Base-by-base conservation (phyloP, 2,329 filamentous ascomycete species). In the Fusarium irregulare region DNA sequence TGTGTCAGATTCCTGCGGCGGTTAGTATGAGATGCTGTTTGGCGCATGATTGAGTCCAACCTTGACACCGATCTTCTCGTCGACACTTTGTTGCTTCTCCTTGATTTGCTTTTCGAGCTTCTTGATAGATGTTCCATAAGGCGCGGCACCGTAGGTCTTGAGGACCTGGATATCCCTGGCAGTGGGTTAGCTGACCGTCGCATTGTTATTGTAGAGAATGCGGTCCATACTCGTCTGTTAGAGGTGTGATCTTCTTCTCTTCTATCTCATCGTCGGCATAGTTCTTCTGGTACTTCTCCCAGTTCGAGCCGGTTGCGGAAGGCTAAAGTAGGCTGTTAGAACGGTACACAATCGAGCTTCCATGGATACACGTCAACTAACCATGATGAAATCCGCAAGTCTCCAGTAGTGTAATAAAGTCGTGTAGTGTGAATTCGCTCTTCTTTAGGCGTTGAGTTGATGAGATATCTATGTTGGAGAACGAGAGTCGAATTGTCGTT, bases 71-170 rank as follows among this genome's bases (percentile, higher is more conserved):
- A 99, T 98, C 89, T 99, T 99, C 84, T 99, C 96, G 75, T 99
- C 97, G 67, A 99, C 95, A 68, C 94, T 97, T 77, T 93, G 92
- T 83, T 99, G 96, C 83, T 97, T 97, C 81, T 99, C 96, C 82
- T 98, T 99, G 87, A 99, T 98, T 84, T 98, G 93, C 83, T 98
- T 97, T 84, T 99, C 96, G 69, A 99, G 92, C 84, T 96, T 97
- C 88, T 97, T 98, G 78, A 99, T 86, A 65, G 93, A 92, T 49
- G 93, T 91, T 73, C 93, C 95, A 78, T 99, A 99, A 32, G 96
- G 96, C 62, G 96, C 96, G 37, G 95, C 94, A 77, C 97, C 97
- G 82, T 99, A 99, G 68, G 96, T 99, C 86, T 98, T 99, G 76
- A 99, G 89, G 73, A 99, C 96, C 85, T 98, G 94, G 77, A 99